Conservation (phyloP, 1,139 yeast species). For the Suhomyces yuchorum region DNA sequence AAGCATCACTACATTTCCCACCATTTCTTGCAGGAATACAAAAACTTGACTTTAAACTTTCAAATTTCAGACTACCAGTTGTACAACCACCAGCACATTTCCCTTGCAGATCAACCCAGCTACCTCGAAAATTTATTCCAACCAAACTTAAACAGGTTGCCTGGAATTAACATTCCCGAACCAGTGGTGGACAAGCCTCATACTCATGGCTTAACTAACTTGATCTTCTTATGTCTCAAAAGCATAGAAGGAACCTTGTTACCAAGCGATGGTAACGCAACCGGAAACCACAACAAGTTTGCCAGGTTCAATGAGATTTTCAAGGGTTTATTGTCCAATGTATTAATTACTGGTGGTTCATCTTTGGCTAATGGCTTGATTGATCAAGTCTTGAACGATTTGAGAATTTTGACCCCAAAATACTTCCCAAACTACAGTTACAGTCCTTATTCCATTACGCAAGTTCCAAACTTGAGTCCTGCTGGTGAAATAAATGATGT, state of each 20-base stretch:
- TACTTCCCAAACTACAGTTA: slow-evolving; percentile 53
- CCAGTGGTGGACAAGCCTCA: slow-evolving; percentile 43
- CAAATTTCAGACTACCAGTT: slow-evolving; percentile 46
- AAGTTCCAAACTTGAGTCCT: slow-evolving; percentile 16
- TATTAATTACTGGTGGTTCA: slow-evolving; percentile 68
- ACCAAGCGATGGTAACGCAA: slow-evolving; percentile 25
- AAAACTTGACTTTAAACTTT: slow-evolving; percentile 26
- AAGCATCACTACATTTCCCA: slow-evolving; percentile 47
- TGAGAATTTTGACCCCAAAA: slow-evolving; percentile 47
- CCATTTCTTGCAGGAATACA: slow-evolving; percentile 51
- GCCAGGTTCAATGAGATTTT: slow-evolving; percentile 46
- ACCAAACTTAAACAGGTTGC: slow-evolving; percentile 43
- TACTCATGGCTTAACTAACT: slow-evolving; percentile 50
- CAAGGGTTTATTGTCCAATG: slow-evolving; percentile 52
- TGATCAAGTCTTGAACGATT: slow-evolving; percentile 61
- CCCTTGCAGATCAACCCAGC: slow-evolving; percentile 38
- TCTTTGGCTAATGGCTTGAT: slow-evolving; percentile 62
- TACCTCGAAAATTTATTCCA: slow-evolving; percentile 58
- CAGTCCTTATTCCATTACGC: slow-evolving; percentile 37
- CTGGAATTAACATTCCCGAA: slow-evolving; percentile 33
- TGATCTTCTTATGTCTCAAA: slow-evolving; percentile 47
- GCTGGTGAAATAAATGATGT: slow-evolving; percentile 36
- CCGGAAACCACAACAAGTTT: slow-evolving; percentile 29
- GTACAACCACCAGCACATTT: slow-evolving; percentile 44
- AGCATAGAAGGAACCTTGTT: slow-evolving; percentile 36